These are phyloP conservation scores for Madurella fahalii DNA, from an alignment of 2,329 filamentous ascomycete species.

Conservation along the genomic window DNA sequence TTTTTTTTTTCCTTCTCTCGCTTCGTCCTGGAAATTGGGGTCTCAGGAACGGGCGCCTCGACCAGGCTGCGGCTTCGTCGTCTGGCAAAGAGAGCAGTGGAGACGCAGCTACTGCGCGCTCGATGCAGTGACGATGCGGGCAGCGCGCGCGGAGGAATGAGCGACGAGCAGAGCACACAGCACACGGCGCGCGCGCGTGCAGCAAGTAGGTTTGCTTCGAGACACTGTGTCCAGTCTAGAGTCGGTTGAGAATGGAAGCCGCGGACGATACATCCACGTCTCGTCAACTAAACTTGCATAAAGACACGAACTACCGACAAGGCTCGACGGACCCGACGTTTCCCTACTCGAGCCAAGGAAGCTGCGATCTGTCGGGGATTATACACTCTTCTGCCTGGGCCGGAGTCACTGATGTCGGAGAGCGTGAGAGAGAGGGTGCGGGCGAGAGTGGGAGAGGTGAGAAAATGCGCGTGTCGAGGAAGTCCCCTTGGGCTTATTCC, in stretches of 20 bases:
- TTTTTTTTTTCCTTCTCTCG: constrained; percentile 10
- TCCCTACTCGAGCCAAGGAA: too few relatives aligned
- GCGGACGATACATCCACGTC: too few relatives aligned
- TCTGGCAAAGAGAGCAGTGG: not conserved
- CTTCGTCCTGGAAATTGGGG: constrained; percentile 14
- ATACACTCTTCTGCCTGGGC: too few relatives aligned
- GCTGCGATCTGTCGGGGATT: too few relatives aligned
- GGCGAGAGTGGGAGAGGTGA: too few relatives aligned
- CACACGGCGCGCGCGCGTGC: not conserved
- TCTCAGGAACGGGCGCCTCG: constrained; percentile 4
- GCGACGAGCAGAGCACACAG: constrained; percentile 1
- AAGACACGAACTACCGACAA: too few relatives aligned
- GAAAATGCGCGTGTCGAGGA: too few relatives aligned
- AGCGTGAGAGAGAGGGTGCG: too few relatives aligned
- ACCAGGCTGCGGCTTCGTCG: not conserved
- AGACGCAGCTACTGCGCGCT: not conserved
- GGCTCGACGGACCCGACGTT: too few relatives aligned
- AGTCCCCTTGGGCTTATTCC: not conserved
- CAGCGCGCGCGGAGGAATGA: not conserved
- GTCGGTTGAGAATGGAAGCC: too few relatives aligned
- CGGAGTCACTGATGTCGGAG: too few relatives aligned
- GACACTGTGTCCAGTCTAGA: not conserved
- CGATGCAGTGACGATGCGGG: not conserved
- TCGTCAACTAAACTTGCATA: too few relatives aligned
- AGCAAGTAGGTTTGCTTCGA: not conserved